Evolutionary conservation across 768 basidiomycete genomes (phyloP), one percentile per base, ranked within the genome.

Genomic region (Lactarius sanguifluus): DNA sequence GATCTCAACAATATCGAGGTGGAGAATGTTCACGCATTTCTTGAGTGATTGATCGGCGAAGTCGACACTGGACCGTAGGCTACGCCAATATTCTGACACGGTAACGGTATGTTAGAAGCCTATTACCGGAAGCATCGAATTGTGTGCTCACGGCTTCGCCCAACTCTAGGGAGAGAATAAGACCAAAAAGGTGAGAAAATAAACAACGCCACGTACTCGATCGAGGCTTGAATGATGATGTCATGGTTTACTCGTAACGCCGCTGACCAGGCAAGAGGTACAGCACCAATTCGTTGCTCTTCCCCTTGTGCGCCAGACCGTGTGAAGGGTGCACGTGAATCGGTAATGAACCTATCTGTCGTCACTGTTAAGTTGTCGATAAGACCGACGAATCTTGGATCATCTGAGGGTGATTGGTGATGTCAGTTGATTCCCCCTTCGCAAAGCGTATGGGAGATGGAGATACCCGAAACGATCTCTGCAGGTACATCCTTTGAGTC

Each of bases 391-490:
- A 40, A 61, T 50, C 25, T 38, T n/a, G 59, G 2, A 3, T 12
- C 9, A 13, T 56, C 65, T 66, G 15, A 16, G 32, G 59, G 16
- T 9, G 40, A 40, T 30, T 18, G 7, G 4, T 2, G 30, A 34
- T 7, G n/a, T 55, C 18, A 57, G 43, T 15, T 1, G 25, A 8
- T 47, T 9, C 41, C 1, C 45, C 12, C 1, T 41, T 5, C 16
- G 6, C 5, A 18, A 15, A 41, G 16, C 5, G 16, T 41, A 12
- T n/a, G 43, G 12, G 12, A 57, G 16, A 57, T 20, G 3, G 50
- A 56, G 10, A 6, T 32, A 66, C 65, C 56, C 3, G 55, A 61
- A 66, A 62, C 60, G 28, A 61, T 50, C 12, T 57, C 60, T 34
- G 60, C 60, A 32, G 65, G 60, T 12, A 66, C 16, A 41, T 61